phyloP scores from a whole-genome alignment of 108 stramenopile species.

The Skeletonema costatum region DNA sequence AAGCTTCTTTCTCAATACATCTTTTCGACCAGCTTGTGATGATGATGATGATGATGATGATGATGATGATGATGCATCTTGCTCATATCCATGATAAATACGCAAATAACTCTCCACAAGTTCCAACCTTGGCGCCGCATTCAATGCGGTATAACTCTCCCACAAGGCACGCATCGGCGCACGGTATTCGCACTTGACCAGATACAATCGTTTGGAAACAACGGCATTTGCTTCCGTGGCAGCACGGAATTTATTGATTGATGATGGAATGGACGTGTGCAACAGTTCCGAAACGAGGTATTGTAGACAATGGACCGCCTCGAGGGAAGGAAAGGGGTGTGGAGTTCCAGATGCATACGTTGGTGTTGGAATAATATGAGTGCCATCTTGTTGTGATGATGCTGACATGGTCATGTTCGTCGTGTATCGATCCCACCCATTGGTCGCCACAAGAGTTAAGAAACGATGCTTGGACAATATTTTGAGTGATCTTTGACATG shows the following conservation, averaged over 20 bases:
- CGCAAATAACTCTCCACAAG: conserved; percentile 65
- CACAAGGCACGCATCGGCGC: conserved; percentile 85
- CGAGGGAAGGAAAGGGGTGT: conserved; percentile 46
- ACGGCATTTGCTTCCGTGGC: conserved; percentile 78
- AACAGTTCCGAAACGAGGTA: conserved; percentile 41
- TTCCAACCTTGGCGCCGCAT: conserved; percentile 75
- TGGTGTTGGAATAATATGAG: conserved; percentile 17
- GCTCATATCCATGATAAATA: conserved; percentile 23
- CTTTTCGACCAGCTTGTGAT: not conserved
- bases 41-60: conserved; percentile 12
- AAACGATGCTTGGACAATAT: conserved; percentile 72
- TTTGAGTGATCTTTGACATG: conserved; percentile 68
- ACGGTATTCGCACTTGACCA: conserved; percentile 91
- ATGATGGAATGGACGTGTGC: conserved; percentile 49
- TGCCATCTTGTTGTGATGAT: not conserved
- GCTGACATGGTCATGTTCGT: not conserved
- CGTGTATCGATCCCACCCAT: conserved; percentile 43
- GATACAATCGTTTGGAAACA: conserved; percentile 82
- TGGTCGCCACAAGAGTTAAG: conserved; percentile 22
- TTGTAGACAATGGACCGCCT: conserved; percentile 38
- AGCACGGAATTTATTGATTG: conserved; percentile 73
- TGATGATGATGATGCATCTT: not conserved
- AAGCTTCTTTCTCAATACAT: conserved; percentile 16
- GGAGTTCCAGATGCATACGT: conserved; percentile 36
- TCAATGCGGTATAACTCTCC: conserved; percentile 77